These are phyloP conservation scores for Coffea humblotiana DNA, from an alignment of 305 asterid species.

Conservation along the genomic window DNA sequence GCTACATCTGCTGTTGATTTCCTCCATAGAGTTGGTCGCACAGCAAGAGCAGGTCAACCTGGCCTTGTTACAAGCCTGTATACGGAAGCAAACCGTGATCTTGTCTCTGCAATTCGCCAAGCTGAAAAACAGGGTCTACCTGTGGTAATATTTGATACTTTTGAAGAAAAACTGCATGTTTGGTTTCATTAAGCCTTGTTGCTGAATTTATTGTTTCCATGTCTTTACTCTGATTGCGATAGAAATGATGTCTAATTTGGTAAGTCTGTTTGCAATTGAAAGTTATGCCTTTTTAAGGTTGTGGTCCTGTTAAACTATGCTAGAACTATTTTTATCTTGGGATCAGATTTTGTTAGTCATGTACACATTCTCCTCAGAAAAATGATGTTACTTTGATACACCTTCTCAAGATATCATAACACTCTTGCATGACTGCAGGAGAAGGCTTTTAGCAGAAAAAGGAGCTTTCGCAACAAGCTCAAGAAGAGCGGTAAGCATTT, in stretches of 20 bases:
- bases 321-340: not conserved
- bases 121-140: slow-evolving; percentile 65
- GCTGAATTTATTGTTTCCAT: not conserved
- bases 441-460: slow-evolving; percentile 39
- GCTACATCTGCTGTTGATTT: slow-evolving; percentile 90
- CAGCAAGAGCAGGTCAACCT: slow-evolving; percentile 91
- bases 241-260: not conserved
- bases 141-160: slow-evolving; percentile 56
- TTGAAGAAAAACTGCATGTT: not conserved
- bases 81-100: slow-evolving; percentile 62
- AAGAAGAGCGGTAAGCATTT: slow-evolving; percentile 24
- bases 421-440: slow-evolving; percentile 25
- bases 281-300: not conserved
- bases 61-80: slow-evolving; percentile 88
- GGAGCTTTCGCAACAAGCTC: slow-evolving; percentile 40
- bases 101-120: slow-evolving; percentile 80
- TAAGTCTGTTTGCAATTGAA: not conserved
- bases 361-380: not conserved
- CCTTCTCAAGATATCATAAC: slow-evolving; percentile 8
- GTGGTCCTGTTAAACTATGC: not conserved
- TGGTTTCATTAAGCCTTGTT: not conserved
- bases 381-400: not conserved
- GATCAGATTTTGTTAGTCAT: not conserved
- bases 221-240: not conserved
- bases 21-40: slow-evolving; percentile 95